phyloP scores from a whole-genome alignment of 768 basidiomycete species.

The Paxillus ammoniavirescens region DNA sequence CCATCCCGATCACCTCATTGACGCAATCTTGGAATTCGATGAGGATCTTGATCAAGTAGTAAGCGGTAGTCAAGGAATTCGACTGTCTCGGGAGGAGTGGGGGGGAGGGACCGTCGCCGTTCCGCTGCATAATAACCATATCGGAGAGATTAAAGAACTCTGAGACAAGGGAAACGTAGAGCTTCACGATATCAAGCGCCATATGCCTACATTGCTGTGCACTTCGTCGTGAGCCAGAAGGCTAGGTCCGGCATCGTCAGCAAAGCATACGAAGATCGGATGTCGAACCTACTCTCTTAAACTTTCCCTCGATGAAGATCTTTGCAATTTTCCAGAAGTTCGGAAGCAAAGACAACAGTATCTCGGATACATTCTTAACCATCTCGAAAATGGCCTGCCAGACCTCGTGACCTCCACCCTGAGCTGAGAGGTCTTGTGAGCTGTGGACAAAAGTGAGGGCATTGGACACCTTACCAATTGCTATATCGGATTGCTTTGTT shows the following conservation, averaged over 20 bases:
- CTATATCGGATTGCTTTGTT: slow-evolving; percentile 57
- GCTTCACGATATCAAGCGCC: slow-evolving; percentile 83
- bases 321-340: slow-evolving; percentile 93
- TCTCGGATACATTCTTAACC: slow-evolving; percentile 86
- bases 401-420: slow-evolving; percentile 67
- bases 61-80: slow-evolving; percentile 78
- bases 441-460: background rate
- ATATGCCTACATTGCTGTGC: slow-evolving; percentile 82
- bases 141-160: slow-evolving; percentile 86
- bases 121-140: slow-evolving; percentile 59
- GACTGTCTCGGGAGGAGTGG: slow-evolving; percentile 68
- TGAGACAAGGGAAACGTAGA: slow-evolving; percentile 82
- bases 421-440: slow-evolving; percentile 42
- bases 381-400: slow-evolving; percentile 81
- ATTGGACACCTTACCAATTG: slow-evolving; percentile 47
- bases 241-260: slow-evolving; percentile 18
- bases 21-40: slow-evolving; percentile 85
- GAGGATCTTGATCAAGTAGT: slow-evolving; percentile 78
- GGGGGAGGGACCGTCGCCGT: slow-evolving; percentile 40
- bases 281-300: slow-evolving; percentile 64
- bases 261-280: background rate
- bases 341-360: slow-evolving; percentile 78
- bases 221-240: slow-evolving; percentile 63
- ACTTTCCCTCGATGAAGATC: slow-evolving; percentile 91
- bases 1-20: slow-evolving; percentile 75